Percentiles rank a stretch among this genome's conserved stretches.
Conservation (phyloP, 345 rosid species). For the Aquilaria sinensis region DNA sequence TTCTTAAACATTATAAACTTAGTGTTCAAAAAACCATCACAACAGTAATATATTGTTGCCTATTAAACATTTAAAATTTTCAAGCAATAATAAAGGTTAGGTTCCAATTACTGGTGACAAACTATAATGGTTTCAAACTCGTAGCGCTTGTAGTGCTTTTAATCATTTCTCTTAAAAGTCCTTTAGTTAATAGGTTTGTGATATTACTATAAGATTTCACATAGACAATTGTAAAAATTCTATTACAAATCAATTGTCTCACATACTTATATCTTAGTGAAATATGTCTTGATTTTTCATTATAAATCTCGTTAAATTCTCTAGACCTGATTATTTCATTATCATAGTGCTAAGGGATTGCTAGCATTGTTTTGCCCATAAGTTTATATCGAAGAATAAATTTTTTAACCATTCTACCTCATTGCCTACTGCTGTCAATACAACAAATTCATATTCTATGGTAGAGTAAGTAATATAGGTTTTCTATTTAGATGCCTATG, state of each 20-base stretch:
- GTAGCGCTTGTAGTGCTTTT: not conserved
- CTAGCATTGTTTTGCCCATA: not conserved
- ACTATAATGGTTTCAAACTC: too few species aligned
- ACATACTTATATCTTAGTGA: slow-evolving; percentile 5
- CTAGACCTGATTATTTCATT: not conserved
- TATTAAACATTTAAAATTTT: too few species aligned
- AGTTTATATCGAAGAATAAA: not conserved
- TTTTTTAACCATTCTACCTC: not conserved
- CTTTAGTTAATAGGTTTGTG: not conserved
- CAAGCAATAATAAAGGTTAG: too few species aligned
- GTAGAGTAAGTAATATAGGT: too few species aligned
- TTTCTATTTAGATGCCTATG: too few species aligned
- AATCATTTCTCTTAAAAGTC: not conserved
- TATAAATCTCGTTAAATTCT: too few species aligned
- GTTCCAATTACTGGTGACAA: too few species aligned
- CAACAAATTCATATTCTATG: too few species aligned
- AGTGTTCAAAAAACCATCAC: too few species aligned
- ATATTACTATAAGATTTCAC: not conserved
- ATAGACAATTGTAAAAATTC: not conserved
- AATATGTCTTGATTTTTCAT: not conserved
- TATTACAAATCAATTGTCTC: not conserved
- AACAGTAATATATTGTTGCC: too few species aligned
- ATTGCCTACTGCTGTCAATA: not conserved
- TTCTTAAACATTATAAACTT: too few species aligned
- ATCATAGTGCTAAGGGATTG: not conserved